Percentiles rank a stretch among this genome's conserved stretches.
Evolutionary conservation across 345 rosid species (phyloP).

Genomic region (Populus davidiana): DNA sequence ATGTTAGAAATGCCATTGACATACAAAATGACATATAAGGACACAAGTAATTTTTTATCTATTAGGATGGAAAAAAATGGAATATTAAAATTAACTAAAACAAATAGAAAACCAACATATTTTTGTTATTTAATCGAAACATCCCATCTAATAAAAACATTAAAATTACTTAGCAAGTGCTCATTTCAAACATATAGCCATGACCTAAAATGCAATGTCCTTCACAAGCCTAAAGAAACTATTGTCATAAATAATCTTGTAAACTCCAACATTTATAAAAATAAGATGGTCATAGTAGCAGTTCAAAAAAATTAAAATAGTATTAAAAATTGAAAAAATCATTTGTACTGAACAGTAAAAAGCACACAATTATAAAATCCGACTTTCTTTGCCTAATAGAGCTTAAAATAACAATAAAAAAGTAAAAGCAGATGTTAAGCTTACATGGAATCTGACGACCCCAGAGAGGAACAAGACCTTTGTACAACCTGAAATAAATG

Average conservation of each 20-base stretch:
- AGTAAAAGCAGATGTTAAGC: conserved; percentile 19
- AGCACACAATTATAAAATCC: not conserved
- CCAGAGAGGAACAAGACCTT: conserved; percentile 96
- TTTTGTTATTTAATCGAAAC: too few relatives aligned
- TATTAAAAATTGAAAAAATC: not conserved
- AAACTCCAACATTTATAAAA: not conserved
- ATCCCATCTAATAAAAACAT: too few relatives aligned
- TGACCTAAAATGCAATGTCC: not conserved
- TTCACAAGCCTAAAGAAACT: not conserved
- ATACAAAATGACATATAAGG: too few relatives aligned
- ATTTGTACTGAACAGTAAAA: not conserved
- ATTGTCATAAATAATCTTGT: not conserved
- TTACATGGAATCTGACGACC: conserved; percentile 99
- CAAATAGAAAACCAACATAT: too few relatives aligned
- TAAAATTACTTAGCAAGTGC: not conserved
- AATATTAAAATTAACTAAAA: too few relatives aligned
- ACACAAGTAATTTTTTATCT: too few relatives aligned
- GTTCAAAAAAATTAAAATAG: not conserved
- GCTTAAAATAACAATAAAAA: not conserved
- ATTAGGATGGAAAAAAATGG: too few relatives aligned
- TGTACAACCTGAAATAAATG: conserved; percentile 66
- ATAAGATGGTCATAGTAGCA: not conserved
- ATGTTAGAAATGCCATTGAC: too few relatives aligned
- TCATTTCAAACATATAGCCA: not conserved
- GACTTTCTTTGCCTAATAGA: not conserved